phyloP scores from a whole-genome alignment of 805 yeast genomes.

The Grigorovia humatica region DNA sequence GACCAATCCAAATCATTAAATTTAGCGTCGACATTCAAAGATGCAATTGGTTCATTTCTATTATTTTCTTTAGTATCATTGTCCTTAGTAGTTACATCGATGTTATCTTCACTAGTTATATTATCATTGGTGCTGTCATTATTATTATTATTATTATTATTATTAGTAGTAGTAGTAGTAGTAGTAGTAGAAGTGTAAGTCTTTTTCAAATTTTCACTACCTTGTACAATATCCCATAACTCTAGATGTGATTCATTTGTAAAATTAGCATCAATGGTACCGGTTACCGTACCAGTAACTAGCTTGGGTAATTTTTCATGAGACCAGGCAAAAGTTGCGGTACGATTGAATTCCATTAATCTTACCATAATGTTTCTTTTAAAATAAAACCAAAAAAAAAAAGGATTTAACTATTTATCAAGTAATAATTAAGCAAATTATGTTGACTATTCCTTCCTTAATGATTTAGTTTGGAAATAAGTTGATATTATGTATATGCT shows the following conservation, averaged over 20 bases:
- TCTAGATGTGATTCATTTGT: slow-evolving; percentile 70
- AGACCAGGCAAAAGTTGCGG: slow-evolving; percentile 97
- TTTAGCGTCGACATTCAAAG: slow-evolving; percentile 43
- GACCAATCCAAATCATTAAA: slow-evolving; percentile 86
- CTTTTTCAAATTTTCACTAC: slow-evolving; percentile 25
- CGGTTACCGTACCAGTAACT: slow-evolving; percentile 92
- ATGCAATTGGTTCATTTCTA: slow-evolving; percentile 32
- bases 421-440: not conserved
- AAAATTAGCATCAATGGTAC: slow-evolving; percentile 84
- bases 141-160: slow-evolving; percentile 60
- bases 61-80: slow-evolving; percentile 19
- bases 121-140: slow-evolving; percentile 68
- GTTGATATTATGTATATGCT: not conserved
- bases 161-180: slow-evolving; percentile 36
- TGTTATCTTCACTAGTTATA: slow-evolving; percentile 33
- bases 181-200: slow-evolving; percentile 36
- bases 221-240: slow-evolving; percentile 55
- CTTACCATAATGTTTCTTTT: slow-evolving; percentile 47
- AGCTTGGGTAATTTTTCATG: slow-evolving; percentile 59
- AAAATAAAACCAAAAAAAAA: not conserved
- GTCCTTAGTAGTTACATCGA: slow-evolving; percentile 6
- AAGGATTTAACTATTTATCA: no score
- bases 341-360: slow-evolving; percentile 69
- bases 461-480: not conserved
- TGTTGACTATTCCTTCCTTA: not conserved